Base-by-base conservation (phyloP, 2,329 filamentous ascomycete species). In the Arachnomyces sp. region DNA sequence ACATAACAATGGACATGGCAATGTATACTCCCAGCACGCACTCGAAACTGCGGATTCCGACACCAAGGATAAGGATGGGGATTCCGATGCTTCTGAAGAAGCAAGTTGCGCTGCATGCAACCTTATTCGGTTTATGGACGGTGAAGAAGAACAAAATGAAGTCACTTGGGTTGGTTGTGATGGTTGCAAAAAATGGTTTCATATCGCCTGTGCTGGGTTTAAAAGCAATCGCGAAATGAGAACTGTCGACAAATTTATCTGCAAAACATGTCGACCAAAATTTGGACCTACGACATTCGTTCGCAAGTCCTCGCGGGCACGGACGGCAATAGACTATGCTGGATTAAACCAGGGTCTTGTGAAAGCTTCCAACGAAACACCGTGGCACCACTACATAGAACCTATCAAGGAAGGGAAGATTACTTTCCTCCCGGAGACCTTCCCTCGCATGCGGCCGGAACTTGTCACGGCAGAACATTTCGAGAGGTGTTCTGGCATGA, bases 201-300 rank as follows among this genome's bases (percentile, higher is more conserved):
- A 83, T 59, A 77, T 77, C 44, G 71, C 76, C 39, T 83, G 79
- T 55, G 78, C 78, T 36, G 78, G 77, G 2, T 80, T 82, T 58
- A 76, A 74, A 54, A 79, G 71, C 49, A 76, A 77, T 48, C 68
- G 73, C 17, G 77, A 82, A 53, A 73, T 81, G 28, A 72, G 76
- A 41, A 76, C 75, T 39, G 76, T 83, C 33, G 79, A 82, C 63
- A 82, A 82, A 55, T 83, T 76, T 53, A 79, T 80, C 52, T 83
- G 79, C 57, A 63, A 63, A 38, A 58, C 61, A 39, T 83, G 79
- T 55, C 74, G 76, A 45, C 70, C 74, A 15, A 61, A 67, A 9
- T 71, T 77, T 58, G 79, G 79, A 14, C 71, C 73, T 49, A 82
- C 79, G 16, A 83, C 79, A 1, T 80, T 73, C 58, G 76, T 82